Base-by-base conservation (phyloP, 225 moss, liverwort and hornwort genomes). In the Sphagnum tenellum region DNA sequence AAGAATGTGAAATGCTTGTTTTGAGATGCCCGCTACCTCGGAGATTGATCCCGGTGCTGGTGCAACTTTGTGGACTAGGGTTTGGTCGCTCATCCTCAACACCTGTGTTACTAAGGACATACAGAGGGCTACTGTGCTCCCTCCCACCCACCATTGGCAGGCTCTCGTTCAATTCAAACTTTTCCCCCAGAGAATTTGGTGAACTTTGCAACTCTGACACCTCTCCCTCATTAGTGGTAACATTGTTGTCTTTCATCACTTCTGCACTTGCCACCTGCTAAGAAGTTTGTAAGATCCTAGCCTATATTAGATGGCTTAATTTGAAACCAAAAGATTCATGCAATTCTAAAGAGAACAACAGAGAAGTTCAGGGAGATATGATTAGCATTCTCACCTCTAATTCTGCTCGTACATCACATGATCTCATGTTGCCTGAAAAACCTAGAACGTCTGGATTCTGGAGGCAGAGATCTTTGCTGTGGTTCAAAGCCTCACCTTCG, bases 51-150 rank as follows among this genome's bases (percentile, higher is more conserved):
- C 68, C 7, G 44, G 13, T 66, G 44, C 57, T 57, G 7, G 29
- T 44, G 62, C 64, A 71, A 71, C 70, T 64, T 67, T 56, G 75
- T 45, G 61, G 79, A 70, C 73, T 79, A 53, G 63, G 83, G 66
- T 56, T 79, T 77, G 49, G 76, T 59, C 77, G 77, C 44, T 89
- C 83, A 54, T 89, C 89, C 55, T 74, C 71, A 54, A 89, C 83
- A 47, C 76, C 67, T 70, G 65, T 74, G 7, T 74, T 73, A 52
- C 86, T 83, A 49, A 89, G 72, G 14, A 86, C 89, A 12, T 83
- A 89, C 55, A 80, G 73, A 14, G 89, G 84, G 67, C 81, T 85
- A 13, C 71, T 79, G 65, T 79, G 89, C n/a, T 89, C 83, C 64
- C 63, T 56, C 57, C 63, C 73, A 68, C 78, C 83, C 5, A 64